Base-by-base conservation (phyloP, 1,139 yeast genomes). In the Debaryomyces udenii region DNA sequence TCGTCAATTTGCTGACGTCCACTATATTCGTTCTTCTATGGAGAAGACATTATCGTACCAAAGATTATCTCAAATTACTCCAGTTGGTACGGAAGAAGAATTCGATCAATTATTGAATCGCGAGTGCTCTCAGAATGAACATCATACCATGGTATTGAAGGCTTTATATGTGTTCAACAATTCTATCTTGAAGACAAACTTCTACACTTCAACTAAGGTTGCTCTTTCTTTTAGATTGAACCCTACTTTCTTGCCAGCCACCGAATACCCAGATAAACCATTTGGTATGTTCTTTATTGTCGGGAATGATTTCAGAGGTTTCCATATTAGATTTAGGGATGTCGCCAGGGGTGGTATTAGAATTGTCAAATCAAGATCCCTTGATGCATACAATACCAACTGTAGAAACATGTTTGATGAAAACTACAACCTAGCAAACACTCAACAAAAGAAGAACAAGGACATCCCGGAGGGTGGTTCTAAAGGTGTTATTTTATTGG, bases 391-490 rank as follows among this genome's bases (percentile, higher is more conserved):
- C 65, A 81, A 86, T 41, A 81, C 83, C 59, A 93, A 93, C 61
- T 86, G 85, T 49, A 81, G 96, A 55, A 87, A 88, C 54, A 78
- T 93, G 64, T 90, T 93, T 66, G 99, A 93, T 65, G 99, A 93
- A 65, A 93, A 93, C 68, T 93, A 93, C 68, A 91, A 91, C 62
- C 78, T 93, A 65, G 99, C 99, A 32, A 83, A 86, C 47, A 93
- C 99, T 33, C 99, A 93, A 70, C 99, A 93, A 70, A 80, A 93
- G 54, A 93, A 93, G 70, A 93, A 93, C 70, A 93, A 93, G 73
- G 99, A 93, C 71, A 93, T 93, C 45, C 99, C 99, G 33, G 99
- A 93, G 74, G 99, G 99, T 62, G 99, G 99, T 34, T 89, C 98
- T 37, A 93, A 93, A 67, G 99, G 99, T 68, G 99, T 93, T 40